Percentiles rank a stretch among this genome's conserved stretches.
phyloP scores from a whole-genome alignment of 345 rosid species.

The Salix caprea region DNA sequence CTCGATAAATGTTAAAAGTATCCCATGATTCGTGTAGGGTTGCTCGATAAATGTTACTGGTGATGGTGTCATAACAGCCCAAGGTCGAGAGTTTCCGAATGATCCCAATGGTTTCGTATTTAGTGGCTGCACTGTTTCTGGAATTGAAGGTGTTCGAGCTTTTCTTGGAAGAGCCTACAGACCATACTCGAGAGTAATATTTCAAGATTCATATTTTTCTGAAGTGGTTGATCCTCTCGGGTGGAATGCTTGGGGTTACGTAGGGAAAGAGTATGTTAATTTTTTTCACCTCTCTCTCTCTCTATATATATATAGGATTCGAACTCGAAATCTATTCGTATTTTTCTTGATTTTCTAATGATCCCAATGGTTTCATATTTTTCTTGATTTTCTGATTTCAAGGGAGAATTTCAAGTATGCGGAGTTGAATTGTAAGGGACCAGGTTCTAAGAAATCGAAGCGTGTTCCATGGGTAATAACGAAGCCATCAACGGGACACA shows the following conservation, averaged over 20 bases:
- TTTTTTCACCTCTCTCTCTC: no score
- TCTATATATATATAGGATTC: no score
- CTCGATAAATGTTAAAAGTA: conserved; percentile 1
- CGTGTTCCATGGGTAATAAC: conserved; percentile 29
- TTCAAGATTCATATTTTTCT: background rate
- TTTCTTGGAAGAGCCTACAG: conserved; percentile 39
- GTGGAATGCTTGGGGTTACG: conserved; percentile 31
- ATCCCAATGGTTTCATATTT: no score
- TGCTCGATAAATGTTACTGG: conserved; percentile 17
- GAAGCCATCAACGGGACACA: background rate
- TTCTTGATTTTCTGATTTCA: background rate
- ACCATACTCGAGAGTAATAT: conserved; percentile 30
- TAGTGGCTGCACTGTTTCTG: background rate
- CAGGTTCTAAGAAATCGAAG: conserved; percentile 22
- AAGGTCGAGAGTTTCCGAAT: conserved; percentile 4
- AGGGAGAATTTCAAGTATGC: conserved; percentile 26
- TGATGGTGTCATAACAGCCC: conserved; percentile 35
- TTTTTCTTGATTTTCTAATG: no score
- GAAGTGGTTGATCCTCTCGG: conserved; percentile 16
- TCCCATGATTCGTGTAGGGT: background rate
- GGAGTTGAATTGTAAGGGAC: conserved; percentile 19
- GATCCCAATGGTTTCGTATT: conserved; percentile 35
- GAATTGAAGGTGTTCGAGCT: conserved; percentile 10
- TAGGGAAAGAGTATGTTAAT: conserved; percentile 8
- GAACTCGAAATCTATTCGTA: no score